Conservation (phyloP, 2,329 filamentous ascomycete genomes). For the Pochonia chlamydosporia region DNA sequence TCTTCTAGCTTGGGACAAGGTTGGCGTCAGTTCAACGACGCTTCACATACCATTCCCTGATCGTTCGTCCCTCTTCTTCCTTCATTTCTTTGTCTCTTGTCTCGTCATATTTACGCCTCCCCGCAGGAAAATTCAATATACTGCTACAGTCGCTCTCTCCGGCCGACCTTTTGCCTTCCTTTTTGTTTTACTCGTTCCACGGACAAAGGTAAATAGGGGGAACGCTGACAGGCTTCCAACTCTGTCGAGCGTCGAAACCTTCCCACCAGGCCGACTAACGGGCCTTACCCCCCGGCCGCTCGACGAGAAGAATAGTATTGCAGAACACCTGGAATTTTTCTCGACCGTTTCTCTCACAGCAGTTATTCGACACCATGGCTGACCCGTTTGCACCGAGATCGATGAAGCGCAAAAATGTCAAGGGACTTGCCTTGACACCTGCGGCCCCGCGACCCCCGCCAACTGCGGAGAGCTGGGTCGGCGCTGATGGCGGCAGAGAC, state of each 20-base stretch:
- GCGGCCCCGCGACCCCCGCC: slow-evolving; percentile 66
- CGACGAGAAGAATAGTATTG: not conserved
- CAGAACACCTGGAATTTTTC: not conserved
- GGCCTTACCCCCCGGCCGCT: not conserved
- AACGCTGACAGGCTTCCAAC: not conserved
- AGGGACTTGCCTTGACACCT: slow-evolving; percentile 83
- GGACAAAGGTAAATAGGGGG: not conserved
- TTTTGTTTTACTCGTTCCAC: no score
- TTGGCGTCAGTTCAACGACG: not conserved
- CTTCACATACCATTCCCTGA: not conserved
- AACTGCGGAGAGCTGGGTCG: slow-evolving; percentile 63
- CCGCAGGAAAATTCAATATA: no score
- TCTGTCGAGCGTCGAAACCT: slow-evolving; percentile 1
- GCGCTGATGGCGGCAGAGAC: slow-evolving; percentile 56
- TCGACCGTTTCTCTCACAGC: not conserved
- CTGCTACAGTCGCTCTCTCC: not conserved
- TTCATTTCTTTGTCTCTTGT: no score
- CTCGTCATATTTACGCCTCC: no score
- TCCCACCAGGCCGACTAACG: not conserved
- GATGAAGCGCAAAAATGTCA: slow-evolving; percentile 99
- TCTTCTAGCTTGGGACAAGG: no score
- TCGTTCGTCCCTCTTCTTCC: no score
- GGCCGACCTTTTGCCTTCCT: not conserved
- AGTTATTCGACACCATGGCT: slow-evolving; percentile 41
- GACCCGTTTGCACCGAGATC: slow-evolving; percentile 64